Base-by-base conservation (phyloP, 2,329 filamentous ascomycete genomes). In the Escovopsis sp. region DNA sequence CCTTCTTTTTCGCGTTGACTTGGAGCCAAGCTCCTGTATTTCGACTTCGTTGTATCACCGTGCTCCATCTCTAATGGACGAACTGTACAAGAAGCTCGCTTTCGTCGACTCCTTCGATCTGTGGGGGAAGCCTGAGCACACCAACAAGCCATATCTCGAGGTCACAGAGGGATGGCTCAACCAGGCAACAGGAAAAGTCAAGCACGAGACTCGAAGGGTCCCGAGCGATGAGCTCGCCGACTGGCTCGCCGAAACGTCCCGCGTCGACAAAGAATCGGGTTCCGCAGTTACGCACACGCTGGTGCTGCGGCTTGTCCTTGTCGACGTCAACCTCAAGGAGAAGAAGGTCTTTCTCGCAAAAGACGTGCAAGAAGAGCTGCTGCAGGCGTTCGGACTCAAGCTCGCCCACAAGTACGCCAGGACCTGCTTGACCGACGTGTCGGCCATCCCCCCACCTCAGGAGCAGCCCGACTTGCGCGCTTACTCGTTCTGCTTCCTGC, bases 401-500 rank as follows among this genome's bases (percentile, higher is more conserved):
- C 50, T 61, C 5, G 58, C 59, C 7, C 52, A 57, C 25, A 42
- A 41, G 5, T 65, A 64, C 42, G 55, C 57, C 11, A 51, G 53
- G 12, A 60, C 54, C 36, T 57, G 52, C 43, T 50, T 61, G 34
- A 57, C 59, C 2, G 61, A 59, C 7, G 51, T 61, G 6, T 51
- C 54, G 11, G 50, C 51, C 1, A 50, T 63, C 13, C 44, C 46
- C 34, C 48, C 51, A 0, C 36, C 39, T 9, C 33, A 42, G 1
- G 33, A 39, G 1, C 39, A 25, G 5, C 36, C 45, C 2, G 39
- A 46, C 3, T 41, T 46, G 7, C 51, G 50, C 11, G 45, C 57
- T 4, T 60, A 56, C 40, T 52, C 56, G 2, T 56, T 63, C 43
- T 56, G 54, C 41, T 63, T 62, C 36, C 54, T 57, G 14, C 62